Evolutionary conservation across 208 protist species (phyloP).

Genomic region (Angomonas deanei): DNA sequence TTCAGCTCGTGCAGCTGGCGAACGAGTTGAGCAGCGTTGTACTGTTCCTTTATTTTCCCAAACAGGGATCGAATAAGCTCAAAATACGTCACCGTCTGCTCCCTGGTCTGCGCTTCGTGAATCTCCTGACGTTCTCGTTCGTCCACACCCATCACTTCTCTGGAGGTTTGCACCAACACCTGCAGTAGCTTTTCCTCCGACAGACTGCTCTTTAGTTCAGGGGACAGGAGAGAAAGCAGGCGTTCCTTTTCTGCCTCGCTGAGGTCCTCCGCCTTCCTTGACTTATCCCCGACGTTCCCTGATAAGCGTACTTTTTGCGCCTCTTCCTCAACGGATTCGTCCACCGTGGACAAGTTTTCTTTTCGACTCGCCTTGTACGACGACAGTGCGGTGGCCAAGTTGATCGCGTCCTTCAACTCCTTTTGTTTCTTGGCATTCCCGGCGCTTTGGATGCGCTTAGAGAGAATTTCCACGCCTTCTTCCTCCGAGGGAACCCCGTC

Average conservation of each 20-base stretch:
- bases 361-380: conserved; percentile 18
- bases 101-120: conserved; percentile 41
- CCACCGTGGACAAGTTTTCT: not conserved
- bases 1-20: conserved; percentile 42
- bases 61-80: conserved; percentile 65
- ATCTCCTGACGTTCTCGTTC: conserved; percentile 37
- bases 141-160: conserved; percentile 37
- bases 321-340: not conserved
- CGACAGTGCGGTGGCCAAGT: conserved; percentile 28
- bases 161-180: conserved; percentile 62
- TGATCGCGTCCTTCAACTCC: conserved; percentile 23
- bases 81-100: conserved; percentile 61
- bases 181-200: conserved; percentile 42
- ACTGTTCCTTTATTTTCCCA: conserved; percentile 26
- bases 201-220: conserved; percentile 54
- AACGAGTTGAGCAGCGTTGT: conserved; percentile 35
- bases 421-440: conserved; percentile 12
- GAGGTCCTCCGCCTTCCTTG: not conserved
- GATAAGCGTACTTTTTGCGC: not conserved
- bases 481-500: conserved; percentile 30
- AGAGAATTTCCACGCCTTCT: conserved; percentile 18
- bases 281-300: not conserved
- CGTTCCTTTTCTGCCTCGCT: conserved; percentile 9
- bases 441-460: conserved; percentile 9
- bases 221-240: conserved; percentile 44